phyloP scores from a whole-genome alignment of 2,329 filamentous ascomycete species.

The Beauveria brongniartii region DNA sequence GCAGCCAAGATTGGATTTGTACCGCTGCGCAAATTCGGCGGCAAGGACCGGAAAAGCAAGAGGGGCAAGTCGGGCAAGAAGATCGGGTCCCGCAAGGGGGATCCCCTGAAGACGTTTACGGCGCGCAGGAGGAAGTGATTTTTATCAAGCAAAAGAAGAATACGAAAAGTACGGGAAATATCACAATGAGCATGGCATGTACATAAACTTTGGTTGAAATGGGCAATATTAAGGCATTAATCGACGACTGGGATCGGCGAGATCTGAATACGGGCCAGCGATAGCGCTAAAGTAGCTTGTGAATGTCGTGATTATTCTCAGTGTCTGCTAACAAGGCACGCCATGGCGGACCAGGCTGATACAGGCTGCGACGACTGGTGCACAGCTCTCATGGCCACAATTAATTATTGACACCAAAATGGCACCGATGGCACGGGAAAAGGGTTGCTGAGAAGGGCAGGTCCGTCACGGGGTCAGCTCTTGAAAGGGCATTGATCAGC shows the following conservation, averaged over 20 bases:
- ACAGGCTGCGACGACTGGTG: neutral
- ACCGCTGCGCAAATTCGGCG: conserved; percentile 49
- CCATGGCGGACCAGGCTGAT: neutral
- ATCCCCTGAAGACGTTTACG: conserved; percentile 88
- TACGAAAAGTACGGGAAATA: no score
- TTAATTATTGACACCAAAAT: no score
- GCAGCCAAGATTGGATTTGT: conserved; percentile 70
- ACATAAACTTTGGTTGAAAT: neutral
- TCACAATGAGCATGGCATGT: neutral
- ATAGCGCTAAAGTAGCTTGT: neutral
- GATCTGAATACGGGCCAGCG: neutral
- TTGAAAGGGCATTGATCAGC: neutral
- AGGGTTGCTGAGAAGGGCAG: neutral
- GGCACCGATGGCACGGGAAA: neutral
- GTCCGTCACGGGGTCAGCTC: neutral
- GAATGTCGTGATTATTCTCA: neutral
- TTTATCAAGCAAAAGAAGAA: neutral
- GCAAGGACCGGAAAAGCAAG: conserved; percentile 40
- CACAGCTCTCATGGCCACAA: no score
- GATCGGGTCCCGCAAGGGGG: conserved; percentile 56
- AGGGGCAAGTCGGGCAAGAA: conserved; percentile 37
- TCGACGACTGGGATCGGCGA: neutral
- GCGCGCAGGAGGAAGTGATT: conserved; percentile 40
- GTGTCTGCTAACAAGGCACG: neutral
- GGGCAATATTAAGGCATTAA: neutral